A percentile compares a stretch with the other conserved stretches of the same genome.
Conservation (phyloP, 169 alveolate genomes). For the Cryptosporidium xiaoi region DNA sequence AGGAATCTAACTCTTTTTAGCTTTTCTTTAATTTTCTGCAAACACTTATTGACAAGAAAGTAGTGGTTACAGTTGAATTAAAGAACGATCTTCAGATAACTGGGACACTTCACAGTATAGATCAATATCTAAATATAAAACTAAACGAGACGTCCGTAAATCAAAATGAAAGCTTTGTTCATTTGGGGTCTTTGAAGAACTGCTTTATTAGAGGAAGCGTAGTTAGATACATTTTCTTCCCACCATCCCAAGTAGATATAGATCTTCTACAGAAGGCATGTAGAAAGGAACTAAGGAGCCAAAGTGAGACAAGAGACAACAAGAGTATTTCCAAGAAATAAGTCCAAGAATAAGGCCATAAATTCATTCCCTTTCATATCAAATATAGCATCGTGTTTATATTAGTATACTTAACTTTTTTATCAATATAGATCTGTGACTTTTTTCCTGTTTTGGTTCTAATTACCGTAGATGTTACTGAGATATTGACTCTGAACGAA, state of each 20-base stretch:
- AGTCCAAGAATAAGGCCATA: no score
- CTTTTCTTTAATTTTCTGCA: conserved; percentile 90
- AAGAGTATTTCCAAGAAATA: not conserved
- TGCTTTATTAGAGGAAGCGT: conserved; percentile 95
- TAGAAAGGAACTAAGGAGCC: conserved; percentile 82
- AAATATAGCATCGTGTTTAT: no score
- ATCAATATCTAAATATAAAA: conserved; percentile 92
- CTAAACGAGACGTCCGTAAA: conserved; percentile 90
- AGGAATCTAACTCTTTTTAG: conserved; percentile 72
- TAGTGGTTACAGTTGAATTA: conserved; percentile 91
- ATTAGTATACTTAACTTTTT: no score
- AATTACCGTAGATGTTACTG: no score
- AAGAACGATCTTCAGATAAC: conserved; percentile 93
- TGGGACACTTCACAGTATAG: conserved; percentile 92
- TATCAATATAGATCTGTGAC: no score
- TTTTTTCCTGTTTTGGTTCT: no score
- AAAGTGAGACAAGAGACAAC: conserved; percentile 50
- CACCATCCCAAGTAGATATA: conserved; percentile 88
- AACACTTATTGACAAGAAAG: conserved; percentile 89
- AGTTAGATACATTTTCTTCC: conserved; percentile 92
- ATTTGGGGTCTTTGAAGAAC: conserved; percentile 90
- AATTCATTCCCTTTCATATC: no score
- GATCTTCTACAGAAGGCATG: conserved; percentile 92
- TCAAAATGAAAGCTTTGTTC: conserved; percentile 91
- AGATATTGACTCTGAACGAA: no score